phyloP scores from a whole-genome alignment of 139 green algal species.

The Chlorella sorokiniana region DNA sequence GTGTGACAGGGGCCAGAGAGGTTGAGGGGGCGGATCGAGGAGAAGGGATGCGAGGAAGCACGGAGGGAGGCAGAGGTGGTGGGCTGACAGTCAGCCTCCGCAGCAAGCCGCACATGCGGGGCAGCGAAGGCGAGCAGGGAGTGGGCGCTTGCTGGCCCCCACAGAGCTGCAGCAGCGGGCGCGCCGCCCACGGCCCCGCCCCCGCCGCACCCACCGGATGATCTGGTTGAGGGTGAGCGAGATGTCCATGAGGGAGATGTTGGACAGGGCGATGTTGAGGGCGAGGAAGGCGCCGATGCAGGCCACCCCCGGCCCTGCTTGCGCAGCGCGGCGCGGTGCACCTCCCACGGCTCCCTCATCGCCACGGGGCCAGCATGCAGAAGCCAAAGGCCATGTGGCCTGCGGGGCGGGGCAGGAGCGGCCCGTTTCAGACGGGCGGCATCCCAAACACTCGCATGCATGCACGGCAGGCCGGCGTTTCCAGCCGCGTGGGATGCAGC shows the following conservation, averaged over 20 bases:
- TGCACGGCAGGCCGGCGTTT: not conserved
- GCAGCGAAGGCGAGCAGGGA: no score
- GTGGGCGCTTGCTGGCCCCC: not conserved
- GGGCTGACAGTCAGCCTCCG: no score
- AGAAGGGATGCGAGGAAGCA: no score
- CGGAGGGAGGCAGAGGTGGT: no score
- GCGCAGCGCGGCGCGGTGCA: conserved; percentile 51
- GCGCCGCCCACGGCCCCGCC: no score
- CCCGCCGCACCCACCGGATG: conserved; percentile 42
- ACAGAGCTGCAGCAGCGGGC: not conserved
- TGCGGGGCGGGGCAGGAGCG: not conserved
- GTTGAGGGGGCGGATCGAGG: not conserved
- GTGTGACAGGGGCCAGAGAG: not conserved
- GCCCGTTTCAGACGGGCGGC: not conserved
- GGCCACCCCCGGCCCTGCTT: conserved; percentile 53
- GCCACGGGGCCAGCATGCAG: conserved; percentile 50
- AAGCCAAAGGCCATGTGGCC: conserved; percentile 68
- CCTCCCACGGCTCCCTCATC: conserved; percentile 31
- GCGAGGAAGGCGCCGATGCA: conserved; percentile 65
- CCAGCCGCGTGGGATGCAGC: no score
- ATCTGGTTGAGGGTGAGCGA: conserved; percentile 68
- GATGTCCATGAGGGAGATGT: conserved; percentile 60
- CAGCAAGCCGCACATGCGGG: no score
- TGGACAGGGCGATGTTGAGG: conserved; percentile 68
- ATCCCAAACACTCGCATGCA: not conserved